Evolutionary conservation across 257 asterid genomes (phyloP), one percentile per base, ranked within the genome.

Genomic region (Solanum clarkiae): DNA sequence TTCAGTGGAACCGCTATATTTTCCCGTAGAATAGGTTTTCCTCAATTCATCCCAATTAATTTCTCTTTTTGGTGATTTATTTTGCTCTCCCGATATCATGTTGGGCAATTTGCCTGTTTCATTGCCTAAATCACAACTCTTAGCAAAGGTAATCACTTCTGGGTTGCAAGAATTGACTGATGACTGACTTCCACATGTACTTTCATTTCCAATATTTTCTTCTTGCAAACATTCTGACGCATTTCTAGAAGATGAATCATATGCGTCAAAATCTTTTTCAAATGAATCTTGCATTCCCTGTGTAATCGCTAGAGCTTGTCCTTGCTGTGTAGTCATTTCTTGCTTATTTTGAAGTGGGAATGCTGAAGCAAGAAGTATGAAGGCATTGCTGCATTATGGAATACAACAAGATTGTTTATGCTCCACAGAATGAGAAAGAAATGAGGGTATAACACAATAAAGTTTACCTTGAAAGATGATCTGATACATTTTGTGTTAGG

Each of bases 401-500:
- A 18, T 14, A 20, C 42, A 22, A 84, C 15, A 55, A 56, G 51
- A 82, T 55, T 26, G 49, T 84, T 44, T 57, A 45, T 40, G 77
- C 56, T 60, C 80, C 15, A 51, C 18, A 13, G 36, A 59, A 45
- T 26, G 44, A 71, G 42, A 82, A 56, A 24, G 49, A 49, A 42
- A 22, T 26, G 56, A 51, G 29, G 12, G 69, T 60, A n/a, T 17
- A 70, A 51, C 65, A 81, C 47, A 51, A 81, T 53, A n/a, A 18
- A 54, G 26, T 80, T 42, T 90, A 93, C 97, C 94, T 93, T 15
- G 97, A 93, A 14, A 84, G 87, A 84, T 53, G 9, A 80, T 93
- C 96, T 4, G 83, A 59, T 7, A 91, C 94, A 85, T 93, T 93
- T 88, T 92, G 95, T 83, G 95, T 93, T 42, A 93, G 91, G 84